These are phyloP conservation scores for Populus tremula DNA, from an alignment of 345 rosid species.

Conservation along the genomic window DNA sequence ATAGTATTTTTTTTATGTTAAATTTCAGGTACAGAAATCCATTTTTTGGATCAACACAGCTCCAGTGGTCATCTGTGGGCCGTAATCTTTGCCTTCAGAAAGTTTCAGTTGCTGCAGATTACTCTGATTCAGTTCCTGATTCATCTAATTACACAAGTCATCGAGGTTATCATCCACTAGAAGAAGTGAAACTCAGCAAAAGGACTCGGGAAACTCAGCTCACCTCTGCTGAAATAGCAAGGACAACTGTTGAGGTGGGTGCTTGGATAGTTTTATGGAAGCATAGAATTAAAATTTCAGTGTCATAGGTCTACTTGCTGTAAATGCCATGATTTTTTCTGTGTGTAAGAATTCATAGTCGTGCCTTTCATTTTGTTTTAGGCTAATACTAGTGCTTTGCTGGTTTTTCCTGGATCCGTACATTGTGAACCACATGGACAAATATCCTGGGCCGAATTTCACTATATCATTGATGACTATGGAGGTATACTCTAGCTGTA, in stretches of 20 bases:
- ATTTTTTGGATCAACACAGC: slow-evolving; percentile 49
- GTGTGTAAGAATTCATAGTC: slow-evolving; percentile 1
- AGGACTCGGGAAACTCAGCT: slow-evolving; percentile 65
- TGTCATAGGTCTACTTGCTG: slow-evolving; percentile 3
- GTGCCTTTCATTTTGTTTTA: slow-evolving; percentile 32
- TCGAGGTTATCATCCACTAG: slow-evolving; percentile 86
- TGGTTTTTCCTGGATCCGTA: slow-evolving; percentile 78
- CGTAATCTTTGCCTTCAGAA: slow-evolving; percentile 61
- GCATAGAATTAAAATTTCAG: neutral
- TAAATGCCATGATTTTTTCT: neutral
- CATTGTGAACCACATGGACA: slow-evolving; percentile 87
- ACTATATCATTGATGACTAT: slow-evolving; percentile 80
- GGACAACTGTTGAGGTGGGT: slow-evolving; percentile 82
- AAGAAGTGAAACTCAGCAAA: slow-evolving; percentile 63
- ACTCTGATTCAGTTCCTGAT: slow-evolving; percentile 86
- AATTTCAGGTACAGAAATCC: slow-evolving; percentile 55
- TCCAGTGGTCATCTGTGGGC: slow-evolving; percentile 49
- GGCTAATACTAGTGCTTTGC: slow-evolving; percentile 72
- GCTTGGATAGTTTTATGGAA: slow-evolving; percentile 5
- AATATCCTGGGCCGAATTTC: slow-evolving; percentile 79
- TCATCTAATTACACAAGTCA: slow-evolving; percentile 57
- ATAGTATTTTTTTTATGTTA: slow-evolving; percentile 7
- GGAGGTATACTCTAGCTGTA: slow-evolving; percentile 57
- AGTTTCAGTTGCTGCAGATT: slow-evolving; percentile 97
- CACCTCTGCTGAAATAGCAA: slow-evolving; percentile 70